Evolutionary conservation across 345 rosid species (phyloP).

Genomic region (Aethionema arabicum): DNA sequence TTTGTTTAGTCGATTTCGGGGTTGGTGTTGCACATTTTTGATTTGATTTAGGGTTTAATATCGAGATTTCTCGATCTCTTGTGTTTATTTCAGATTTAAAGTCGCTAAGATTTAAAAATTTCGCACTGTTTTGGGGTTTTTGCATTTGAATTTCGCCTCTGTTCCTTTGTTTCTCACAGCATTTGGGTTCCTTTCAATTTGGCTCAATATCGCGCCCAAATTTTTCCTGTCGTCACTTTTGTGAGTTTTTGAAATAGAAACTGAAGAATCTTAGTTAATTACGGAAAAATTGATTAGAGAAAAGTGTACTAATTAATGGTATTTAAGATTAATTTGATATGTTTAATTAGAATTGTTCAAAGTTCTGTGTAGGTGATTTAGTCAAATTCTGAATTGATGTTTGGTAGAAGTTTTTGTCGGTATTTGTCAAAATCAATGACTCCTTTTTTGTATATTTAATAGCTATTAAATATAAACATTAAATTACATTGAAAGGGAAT

Average conservation of each 20-base stretch:
- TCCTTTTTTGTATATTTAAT: background rate
- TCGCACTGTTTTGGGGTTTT: background rate
- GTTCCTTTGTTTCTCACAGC: conserved; percentile 2
- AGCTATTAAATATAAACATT: background rate
- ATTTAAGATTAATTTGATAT: background rate
- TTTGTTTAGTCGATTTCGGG: background rate
- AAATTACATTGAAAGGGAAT: conserved; percentile 20
- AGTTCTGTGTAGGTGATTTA: conserved; percentile 9
- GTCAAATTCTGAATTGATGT: conserved; percentile 13
- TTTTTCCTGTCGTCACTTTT: no score
- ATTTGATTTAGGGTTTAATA: background rate
- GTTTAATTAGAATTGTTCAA: conserved; percentile 1
- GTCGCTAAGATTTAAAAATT: background rate
- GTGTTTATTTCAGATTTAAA: background rate
- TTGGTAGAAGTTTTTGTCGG: conserved; percentile 20
- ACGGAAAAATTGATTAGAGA: no score
- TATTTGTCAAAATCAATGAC: conserved; percentile 36
- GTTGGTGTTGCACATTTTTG: background rate
- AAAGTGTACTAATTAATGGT: no score
- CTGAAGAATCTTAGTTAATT: background rate
- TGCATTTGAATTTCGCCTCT: background rate
- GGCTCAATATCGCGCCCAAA: no score
- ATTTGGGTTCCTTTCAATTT: conserved; percentile 8
- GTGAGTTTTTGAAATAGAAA: no score
- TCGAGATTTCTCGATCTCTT: conserved; percentile 13